phyloP scores from a whole-genome alignment of 2,329 filamentous ascomycete species.

The Exophiala oligosperma region DNA sequence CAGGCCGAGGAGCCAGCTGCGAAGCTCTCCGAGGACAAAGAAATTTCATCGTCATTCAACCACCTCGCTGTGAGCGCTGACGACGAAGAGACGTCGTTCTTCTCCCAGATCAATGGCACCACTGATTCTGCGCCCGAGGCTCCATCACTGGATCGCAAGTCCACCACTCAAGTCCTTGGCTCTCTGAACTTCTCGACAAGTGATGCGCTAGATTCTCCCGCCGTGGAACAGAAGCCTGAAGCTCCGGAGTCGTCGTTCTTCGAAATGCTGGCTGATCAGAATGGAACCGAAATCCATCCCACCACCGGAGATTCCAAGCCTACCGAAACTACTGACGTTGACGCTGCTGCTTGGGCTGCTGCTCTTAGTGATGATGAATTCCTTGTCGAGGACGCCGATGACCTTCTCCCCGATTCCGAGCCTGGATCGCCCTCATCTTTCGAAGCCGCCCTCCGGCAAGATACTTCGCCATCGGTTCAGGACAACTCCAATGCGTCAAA shows the following conservation, averaged over 20 bases:
- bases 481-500: constrained; percentile 6
- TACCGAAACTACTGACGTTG: constrained; percentile 60
- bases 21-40: neutral
- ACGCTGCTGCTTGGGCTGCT: constrained; percentile 79
- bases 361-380: constrained; percentile 74
- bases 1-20: constrained; percentile 2
- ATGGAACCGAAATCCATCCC: neutral
- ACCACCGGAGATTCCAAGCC: constrained; percentile 2
- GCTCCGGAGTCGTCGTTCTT: constrained; percentile 29
- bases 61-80: neutral
- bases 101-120: constrained; percentile 11
- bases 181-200: constrained; percentile 42
- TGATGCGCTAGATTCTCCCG: constrained; percentile 32
- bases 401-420: constrained; percentile 73
- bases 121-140: neutral
- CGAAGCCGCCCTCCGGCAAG: constrained; percentile 16
- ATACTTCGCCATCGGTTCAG: constrained; percentile 30
- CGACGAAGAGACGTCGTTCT: constrained; percentile 21
- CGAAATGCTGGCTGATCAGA: constrained; percentile 16
- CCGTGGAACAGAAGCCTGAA: constrained; percentile 31
- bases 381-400: constrained; percentile 72
- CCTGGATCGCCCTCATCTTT: constrained; percentile 23
- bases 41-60: neutral
- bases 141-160: constrained; percentile 61
- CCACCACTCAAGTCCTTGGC: constrained; percentile 66